Percentiles rank a stretch among this genome's conserved stretches.
phyloP scores from a whole-genome alignment of 2,329 filamentous ascomycete species.

The Hirsutella thompsonii region DNA sequence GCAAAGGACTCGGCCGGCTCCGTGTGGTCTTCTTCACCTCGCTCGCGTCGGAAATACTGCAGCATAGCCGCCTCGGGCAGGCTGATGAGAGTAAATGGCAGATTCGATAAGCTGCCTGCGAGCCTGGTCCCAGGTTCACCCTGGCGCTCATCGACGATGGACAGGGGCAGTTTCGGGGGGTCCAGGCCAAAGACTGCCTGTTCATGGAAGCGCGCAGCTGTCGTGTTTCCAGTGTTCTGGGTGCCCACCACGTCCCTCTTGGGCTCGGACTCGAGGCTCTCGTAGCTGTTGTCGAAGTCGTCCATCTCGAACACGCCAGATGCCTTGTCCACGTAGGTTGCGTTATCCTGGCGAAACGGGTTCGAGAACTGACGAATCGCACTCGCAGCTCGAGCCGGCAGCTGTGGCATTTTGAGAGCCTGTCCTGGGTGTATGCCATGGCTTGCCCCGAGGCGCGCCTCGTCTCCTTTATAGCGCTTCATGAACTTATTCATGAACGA shows the following conservation, averaged over 20 bases:
- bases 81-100: constrained; percentile 24
- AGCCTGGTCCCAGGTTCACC: no score
- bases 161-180: background rate
- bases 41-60: constrained; percentile 17
- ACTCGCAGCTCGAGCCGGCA: constrained; percentile 10
- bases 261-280: constrained; percentile 17
- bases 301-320: constrained; percentile 11
- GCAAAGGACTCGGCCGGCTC: constrained; percentile 15
- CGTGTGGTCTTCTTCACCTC: constrained; percentile 24
- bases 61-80: constrained; percentile 22
- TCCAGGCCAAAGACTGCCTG: background rate
- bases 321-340: background rate
- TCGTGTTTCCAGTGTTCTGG: background rate
- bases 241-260: background rate
- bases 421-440: constrained; percentile 5
- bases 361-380: constrained; percentile 13
- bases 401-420: constrained; percentile 8
- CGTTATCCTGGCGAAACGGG: constrained; percentile 10
- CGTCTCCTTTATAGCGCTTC: background rate
- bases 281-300: constrained; percentile 14
- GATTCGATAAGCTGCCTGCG: constrained; percentile 9
- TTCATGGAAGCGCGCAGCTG: background rate
- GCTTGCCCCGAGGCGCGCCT: background rate
- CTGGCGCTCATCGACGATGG: constrained; percentile 2
- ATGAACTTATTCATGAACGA: background rate